Base-by-base conservation (phyloP, 257 asterid species). In the Fraxinus anomala region DNA sequence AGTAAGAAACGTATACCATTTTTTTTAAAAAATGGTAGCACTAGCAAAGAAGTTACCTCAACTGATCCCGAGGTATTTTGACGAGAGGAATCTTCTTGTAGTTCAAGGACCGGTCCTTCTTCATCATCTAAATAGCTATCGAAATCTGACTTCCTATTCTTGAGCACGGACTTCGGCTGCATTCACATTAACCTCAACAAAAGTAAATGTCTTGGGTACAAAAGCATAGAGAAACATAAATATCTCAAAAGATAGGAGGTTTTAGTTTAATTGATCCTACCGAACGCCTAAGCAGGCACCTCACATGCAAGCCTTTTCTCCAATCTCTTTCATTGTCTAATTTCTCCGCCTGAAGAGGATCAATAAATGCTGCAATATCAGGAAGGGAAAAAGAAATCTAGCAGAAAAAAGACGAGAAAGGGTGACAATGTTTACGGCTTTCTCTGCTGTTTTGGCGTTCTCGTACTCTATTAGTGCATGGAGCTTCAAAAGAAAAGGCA, bases 381-480 rank as follows among this genome's bases (percentile, higher is more conserved):
- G 9, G 40, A 59, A 31, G 40, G 24, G 26, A 49, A 67, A 56
- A 66, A 37, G 39, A n/a, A 14, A 6, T 56, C 11, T 14, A 31
- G 56, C 42, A 40, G 11, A 36, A 59, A 26, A 11, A 63, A 26
- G 37, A 59, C 8, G 3, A 11, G 44, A 9, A 26, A 56, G 37
- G 36, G 16, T 26, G 10, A 44, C 9, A 0, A 5, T 13, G 37
- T 47, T 14, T 85, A 96, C 99, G 42, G 99, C 98, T 84, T 72
- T 93, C 80, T 96, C 99, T 5, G 98, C 98, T 59, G 92, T 84
- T 72, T 94, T 97, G 8, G 88, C 47, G 74, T 82, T 93, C 88
- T 93, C 97, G 66, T 90, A 93, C 87, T 96, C 97, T 17, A 96
- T 89, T 67, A 96, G 81, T 7, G 98, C 99, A 76, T 93, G 99